Evolutionary conservation across 1,284 basidiomycete genomes (phyloP), one percentile per base, ranked within the genome.

Genomic region (Rhodotorula sp.): DNA sequence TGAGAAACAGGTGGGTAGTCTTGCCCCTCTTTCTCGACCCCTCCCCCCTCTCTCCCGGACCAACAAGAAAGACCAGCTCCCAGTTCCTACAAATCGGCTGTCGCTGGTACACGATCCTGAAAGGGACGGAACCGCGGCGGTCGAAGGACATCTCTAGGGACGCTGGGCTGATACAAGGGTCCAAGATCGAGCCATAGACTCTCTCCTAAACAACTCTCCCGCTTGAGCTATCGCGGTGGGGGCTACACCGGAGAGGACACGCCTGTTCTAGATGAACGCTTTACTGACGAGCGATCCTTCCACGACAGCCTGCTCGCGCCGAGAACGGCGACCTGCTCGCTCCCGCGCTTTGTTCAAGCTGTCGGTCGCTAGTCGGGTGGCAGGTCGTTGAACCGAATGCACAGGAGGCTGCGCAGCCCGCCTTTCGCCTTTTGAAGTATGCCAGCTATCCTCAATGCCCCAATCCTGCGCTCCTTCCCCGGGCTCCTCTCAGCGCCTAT

Each of bases 221-320:
- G 84, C 84, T 82, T 78, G 83, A 91, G 90, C 83, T 79, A 77
- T 86, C 84, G 85, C 87, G 84, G 83, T 85, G 87, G 86, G 90
- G 87, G 90, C 92, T 95, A 95, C 93, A 85, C 84, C 86, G 85
- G 87, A 87, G 89, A 83, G 83, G 81, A 93, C 88, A 93, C 80
- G 66, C 48, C 54, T n/a, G 14, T 57, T 16, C 59, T 57, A 69
- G 65, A 75, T n/a, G 14, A 23, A 65, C 49, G 56, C 23, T 63
- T 56, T 62, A 69, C 54, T 79, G 15, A n/a, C 64, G 73, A 71
- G n/a, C 62, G 1, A 71, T 29, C 26, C 26, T 16, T 16, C 39
- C 39, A 43, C 12, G 39, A 43, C 26, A 56, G 54, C 12, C 46
- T 77, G 89, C 86, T 57, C 67, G 29, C 6, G 62, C 62, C 18